phyloP scores from a whole-genome alignment of 225 moss, liverwort and hornwort genomes.

The Polytrichum formosum region DNA sequence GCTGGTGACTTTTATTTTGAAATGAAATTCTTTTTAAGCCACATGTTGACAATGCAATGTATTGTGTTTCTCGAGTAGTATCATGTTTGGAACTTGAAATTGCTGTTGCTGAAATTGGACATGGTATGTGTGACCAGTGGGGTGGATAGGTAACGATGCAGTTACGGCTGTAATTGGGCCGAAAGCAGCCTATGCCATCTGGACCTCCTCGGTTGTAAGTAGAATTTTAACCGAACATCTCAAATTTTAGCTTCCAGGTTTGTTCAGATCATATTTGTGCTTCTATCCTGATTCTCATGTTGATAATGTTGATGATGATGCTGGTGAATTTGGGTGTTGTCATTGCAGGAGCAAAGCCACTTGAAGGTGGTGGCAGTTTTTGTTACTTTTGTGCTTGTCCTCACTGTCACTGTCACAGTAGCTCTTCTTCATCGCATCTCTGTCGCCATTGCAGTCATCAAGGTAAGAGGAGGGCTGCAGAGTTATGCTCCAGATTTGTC shows the following conservation, averaged over 20 bases:
- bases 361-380: slow-evolving; percentile 77
- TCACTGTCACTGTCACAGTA: slow-evolving; percentile 56
- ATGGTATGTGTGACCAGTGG: slow-evolving; percentile 36
- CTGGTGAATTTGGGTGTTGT: not conserved
- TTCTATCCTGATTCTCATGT: no score
- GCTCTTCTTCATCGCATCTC: slow-evolving; percentile 78
- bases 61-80: no score
- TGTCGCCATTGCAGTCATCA: slow-evolving; percentile 66
- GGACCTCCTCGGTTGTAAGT: slow-evolving; percentile 39
- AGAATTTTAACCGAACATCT: not conserved
- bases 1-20: no score
- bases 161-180: slow-evolving; percentile 72
- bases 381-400: slow-evolving; percentile 57
- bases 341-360: slow-evolving; percentile 70
- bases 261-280: no score
- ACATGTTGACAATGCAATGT: no score
- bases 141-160: slow-evolving; percentile 87
- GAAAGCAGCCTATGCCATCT: slow-evolving; percentile 32
- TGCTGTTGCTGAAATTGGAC: not conserved
- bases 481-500: no score
- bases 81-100: no score
- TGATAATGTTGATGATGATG: not conserved
- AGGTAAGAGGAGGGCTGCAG: slow-evolving; percentile 31
- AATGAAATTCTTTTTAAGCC: no score
- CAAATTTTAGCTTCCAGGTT: no score